These are phyloP conservation scores for Ustilaginoidea virens DNA, from an alignment of 2,329 filamentous ascomycete species.

Conservation along the genomic window DNA sequence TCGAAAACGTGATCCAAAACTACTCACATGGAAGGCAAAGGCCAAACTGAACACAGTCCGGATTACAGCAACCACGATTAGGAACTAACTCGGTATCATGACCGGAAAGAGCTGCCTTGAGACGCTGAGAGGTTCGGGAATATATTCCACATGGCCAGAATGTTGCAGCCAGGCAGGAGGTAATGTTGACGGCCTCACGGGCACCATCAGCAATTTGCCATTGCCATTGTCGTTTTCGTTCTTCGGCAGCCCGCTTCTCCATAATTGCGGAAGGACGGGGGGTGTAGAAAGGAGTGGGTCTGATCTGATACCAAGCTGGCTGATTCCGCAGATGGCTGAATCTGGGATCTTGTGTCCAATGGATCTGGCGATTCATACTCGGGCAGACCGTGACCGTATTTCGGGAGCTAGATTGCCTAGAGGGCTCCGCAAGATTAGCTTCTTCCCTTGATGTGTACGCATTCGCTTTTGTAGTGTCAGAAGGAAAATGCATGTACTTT, in stretches of 20 bases:
- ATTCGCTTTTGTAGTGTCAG: no score
- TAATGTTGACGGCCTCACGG: neutral
- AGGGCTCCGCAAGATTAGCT: no score
- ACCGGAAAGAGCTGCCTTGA: conserved; percentile 10
- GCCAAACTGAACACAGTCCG: conserved; percentile 11
- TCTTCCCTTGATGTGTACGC: no score
- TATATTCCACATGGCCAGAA: conserved; percentile 14
- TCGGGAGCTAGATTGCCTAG: no score
- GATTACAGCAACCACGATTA: conserved; percentile 8
- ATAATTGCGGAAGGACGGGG: conserved; percentile 6
- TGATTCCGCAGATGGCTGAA: conserved; percentile 6
- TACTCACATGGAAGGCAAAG: conserved; percentile 14
- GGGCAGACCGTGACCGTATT: conserved; percentile 3
- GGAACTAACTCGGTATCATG: conserved; percentile 7
- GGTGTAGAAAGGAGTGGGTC: conserved; percentile 4
- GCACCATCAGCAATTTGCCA: conserved; percentile 5
- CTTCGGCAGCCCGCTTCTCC: conserved; percentile 7
- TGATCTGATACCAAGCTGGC: conserved; percentile 7
- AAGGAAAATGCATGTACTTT: no score
- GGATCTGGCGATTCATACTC: conserved; percentile 12
- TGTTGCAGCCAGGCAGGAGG: conserved; percentile 5
- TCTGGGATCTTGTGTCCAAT: conserved; percentile 7
- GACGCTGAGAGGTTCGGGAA: conserved; percentile 11
- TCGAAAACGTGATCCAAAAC: neutral
- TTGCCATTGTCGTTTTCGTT: conserved; percentile 7